These are phyloP conservation scores for Tolypocladium endophyticum DNA, from an alignment of 2,329 filamentous ascomycete species.

Conservation along the genomic window DNA sequence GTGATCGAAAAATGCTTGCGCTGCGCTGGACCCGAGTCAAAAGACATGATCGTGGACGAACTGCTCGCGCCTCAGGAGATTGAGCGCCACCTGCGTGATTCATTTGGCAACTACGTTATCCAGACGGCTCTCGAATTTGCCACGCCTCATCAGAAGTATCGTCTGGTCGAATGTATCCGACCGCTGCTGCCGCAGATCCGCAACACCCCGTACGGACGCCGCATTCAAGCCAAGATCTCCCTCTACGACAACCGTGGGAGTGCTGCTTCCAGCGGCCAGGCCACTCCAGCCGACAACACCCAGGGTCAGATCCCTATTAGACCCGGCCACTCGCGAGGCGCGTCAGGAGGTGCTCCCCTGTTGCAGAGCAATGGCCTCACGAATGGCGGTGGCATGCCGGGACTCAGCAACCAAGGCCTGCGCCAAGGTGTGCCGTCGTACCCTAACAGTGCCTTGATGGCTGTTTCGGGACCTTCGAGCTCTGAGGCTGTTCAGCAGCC, in stretches of 20 bases:
- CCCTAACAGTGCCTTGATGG: slow-evolving; percentile 18
- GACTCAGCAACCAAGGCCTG: slow-evolving; percentile 9
- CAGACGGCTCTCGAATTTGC: slow-evolving; percentile 90
- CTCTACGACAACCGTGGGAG: slow-evolving; percentile 41
- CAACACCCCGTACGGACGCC: slow-evolving; percentile 85
- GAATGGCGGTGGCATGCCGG: slow-evolving; percentile 13
- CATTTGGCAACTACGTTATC: slow-evolving; percentile 94
- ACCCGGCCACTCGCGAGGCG: slow-evolving; percentile 28
- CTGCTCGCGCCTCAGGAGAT: slow-evolving; percentile 66
- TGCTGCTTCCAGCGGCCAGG: slow-evolving; percentile 35
- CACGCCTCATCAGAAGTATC: slow-evolving; percentile 59
- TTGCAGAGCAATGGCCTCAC: slow-evolving; percentile 17
- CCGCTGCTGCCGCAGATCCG: slow-evolving; percentile 77
- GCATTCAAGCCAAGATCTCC: slow-evolving; percentile 81
- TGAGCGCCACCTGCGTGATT: slow-evolving; percentile 81
- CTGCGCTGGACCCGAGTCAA: slow-evolving; percentile 64
- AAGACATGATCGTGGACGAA: slow-evolving; percentile 76
- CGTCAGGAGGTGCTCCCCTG: slow-evolving; percentile 28
- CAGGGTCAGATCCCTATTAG: slow-evolving; percentile 44
- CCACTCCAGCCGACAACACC: slow-evolving; percentile 40
- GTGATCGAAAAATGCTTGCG: slow-evolving; percentile 95
- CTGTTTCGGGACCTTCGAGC: slow-evolving; percentile 16
- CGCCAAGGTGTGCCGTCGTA: slow-evolving; percentile 26
- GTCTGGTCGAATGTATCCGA: slow-evolving; percentile 74
- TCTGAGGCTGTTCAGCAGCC: slow-evolving; percentile 14